Base-by-base conservation (phyloP, 2,329 filamentous ascomycete species). In the Stachybotrys chartarum region DNA sequence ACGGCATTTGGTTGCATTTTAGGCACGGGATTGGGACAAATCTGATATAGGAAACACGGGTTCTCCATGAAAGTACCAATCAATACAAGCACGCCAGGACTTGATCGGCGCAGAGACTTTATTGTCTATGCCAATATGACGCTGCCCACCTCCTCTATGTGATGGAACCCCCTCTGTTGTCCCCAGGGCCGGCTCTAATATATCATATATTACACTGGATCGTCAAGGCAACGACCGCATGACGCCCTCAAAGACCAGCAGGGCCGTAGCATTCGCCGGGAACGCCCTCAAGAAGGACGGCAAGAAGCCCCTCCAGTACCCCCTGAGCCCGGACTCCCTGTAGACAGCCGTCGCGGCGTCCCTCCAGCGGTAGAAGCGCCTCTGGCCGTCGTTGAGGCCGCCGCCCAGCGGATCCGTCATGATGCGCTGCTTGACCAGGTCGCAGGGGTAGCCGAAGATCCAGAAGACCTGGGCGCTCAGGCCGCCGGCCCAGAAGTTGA, bases 401-500 rank as follows among this genome's bases (percentile, higher is more conserved):
- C 87, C 86, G 1, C 88, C 92, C 53, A 97, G 75, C 5, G 90
- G 85, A 72, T 97, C 94, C 14, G 93, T 97, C 94, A 99, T 97
- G 68, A 99, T 88, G 35, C 91, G 82, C 77, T 97, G 93, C 79
- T 97, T 97, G 55, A 97, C 86, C 24, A 97, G 90, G 69, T 97
- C 93, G 51, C 85, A 89, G 1, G 94, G 93, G 68, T 97, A 97
- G 60, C 88, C 90, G 17, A 88, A 90, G 48, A 96, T 71, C 94
- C 94, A 99, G 69, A 97, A 99, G 16, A 96, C 75, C 76, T 99
- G 94, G 0, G 94, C 94, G 51, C 88, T 92, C 53, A 97, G 75
- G 0, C 94, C 94, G 4, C 94, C 94, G 0, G 94, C 93, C 93
- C 93, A 97, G 76, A 99, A 99, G 69, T 97, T 97, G 66, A 97